Percentiles rank a stretch among this genome's conserved stretches.
These are phyloP conservation scores for Debaryomycetaceae sp. DNA, from an alignment of 1,139 yeast genomes.

Conservation along the genomic window DNA sequence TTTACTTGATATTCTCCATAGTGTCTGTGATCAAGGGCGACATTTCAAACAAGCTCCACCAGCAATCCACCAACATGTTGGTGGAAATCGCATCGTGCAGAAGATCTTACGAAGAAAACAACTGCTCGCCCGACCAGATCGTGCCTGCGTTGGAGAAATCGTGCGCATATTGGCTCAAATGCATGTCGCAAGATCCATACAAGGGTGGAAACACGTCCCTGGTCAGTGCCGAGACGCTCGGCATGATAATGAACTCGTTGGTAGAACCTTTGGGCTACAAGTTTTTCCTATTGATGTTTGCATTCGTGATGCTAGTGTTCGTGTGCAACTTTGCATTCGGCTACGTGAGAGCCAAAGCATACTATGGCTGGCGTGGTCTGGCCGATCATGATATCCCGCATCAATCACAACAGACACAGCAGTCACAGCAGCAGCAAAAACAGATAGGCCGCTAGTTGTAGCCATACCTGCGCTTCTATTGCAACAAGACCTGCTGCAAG, in stretches of 20 bases:
- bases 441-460: neutral
- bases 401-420: no score
- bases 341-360: constrained; percentile 43
- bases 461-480: neutral
- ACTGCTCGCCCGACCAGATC: constrained; percentile 54
- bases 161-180: constrained; percentile 59
- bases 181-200: constrained; percentile 57
- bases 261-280: constrained; percentile 63
- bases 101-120: constrained; percentile 49
- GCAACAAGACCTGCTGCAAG: neutral
- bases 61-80: constrained; percentile 32
- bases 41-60: constrained; percentile 45
- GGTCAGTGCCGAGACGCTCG: constrained; percentile 62
- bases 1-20: constrained; percentile 41
- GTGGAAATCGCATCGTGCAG: constrained; percentile 49
- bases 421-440: neutral
- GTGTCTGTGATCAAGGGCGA: constrained; percentile 50
- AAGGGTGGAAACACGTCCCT: constrained; percentile 42
- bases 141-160: constrained; percentile 57
- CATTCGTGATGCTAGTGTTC: constrained; percentile 27
- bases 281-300: constrained; percentile 43
- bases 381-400: neutral
- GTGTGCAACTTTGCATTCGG: constrained; percentile 44
- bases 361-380: constrained; percentile 28
- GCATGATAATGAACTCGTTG: constrained; percentile 58